phyloP scores from a whole-genome alignment of 768 basidiomycete genomes.

The Rhizopogon sp. region DNA sequence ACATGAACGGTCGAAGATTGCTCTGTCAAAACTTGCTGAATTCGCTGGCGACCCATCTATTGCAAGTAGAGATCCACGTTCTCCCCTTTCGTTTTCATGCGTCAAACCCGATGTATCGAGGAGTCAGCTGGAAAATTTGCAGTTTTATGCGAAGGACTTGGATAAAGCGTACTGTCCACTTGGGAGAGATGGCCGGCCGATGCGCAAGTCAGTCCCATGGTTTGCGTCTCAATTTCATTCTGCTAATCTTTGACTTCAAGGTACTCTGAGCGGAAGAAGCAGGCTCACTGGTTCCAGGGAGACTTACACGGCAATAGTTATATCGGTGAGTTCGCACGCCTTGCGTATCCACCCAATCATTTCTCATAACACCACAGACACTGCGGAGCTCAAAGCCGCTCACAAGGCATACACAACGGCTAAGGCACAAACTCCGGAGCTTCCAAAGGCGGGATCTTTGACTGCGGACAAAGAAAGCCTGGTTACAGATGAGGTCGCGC shows the following conservation, averaged over 20 bases:
- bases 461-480: slow-evolving; percentile 35
- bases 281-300: slow-evolving; percentile 61
- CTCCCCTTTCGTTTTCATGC: slow-evolving; percentile 64
- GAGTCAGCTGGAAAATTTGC: slow-evolving; percentile 46
- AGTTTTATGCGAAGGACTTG: slow-evolving; percentile 40
- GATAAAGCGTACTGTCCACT: slow-evolving; percentile 51
- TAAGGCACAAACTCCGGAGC: slow-evolving; percentile 18
- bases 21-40: slow-evolving; percentile 49
- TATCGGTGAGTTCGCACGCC: slow-evolving; percentile 34
- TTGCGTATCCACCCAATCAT: slow-evolving; percentile 1
- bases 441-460: slow-evolving; percentile 17
- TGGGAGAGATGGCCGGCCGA: slow-evolving; percentile 51
- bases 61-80: slow-evolving; percentile 48
- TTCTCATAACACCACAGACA: slow-evolving; percentile 12
- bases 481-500: slow-evolving; percentile 29
- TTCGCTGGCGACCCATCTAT: slow-evolving; percentile 43
- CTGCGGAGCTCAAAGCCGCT: slow-evolving; percentile 16
- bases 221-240: neutral
- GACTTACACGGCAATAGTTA: slow-evolving; percentile 53
- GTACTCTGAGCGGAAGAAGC: slow-evolving; percentile 49
- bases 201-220: slow-evolving; percentile 47
- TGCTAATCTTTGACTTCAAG: slow-evolving; percentile 22
- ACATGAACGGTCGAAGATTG: slow-evolving; percentile 48
- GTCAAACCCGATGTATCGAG: slow-evolving; percentile 46
- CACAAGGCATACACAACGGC: slow-evolving; percentile 9